Evolutionary conservation across 2,329 filamentous ascomycete species (phyloP).

Genomic region (Periconia sp.): DNA sequence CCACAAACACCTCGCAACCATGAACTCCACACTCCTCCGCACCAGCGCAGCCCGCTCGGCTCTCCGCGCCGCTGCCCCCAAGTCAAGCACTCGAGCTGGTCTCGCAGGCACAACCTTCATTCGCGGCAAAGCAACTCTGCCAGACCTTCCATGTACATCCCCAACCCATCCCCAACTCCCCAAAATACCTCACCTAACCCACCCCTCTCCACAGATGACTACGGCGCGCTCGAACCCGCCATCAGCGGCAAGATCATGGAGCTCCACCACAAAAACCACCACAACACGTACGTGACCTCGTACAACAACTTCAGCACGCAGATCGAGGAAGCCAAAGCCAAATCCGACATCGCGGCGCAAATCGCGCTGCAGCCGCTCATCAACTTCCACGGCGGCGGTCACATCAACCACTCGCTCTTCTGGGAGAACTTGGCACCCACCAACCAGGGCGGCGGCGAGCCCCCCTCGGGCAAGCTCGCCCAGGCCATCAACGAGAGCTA

Average conservation of each 20-base stretch:
- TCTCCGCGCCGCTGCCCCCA: slow-evolving; percentile 67
- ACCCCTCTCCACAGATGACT: slow-evolving; percentile 72
- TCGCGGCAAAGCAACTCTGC: slow-evolving; percentile 88
- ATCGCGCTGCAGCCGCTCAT: slow-evolving; percentile 61
- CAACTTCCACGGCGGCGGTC: slow-evolving; percentile 68
- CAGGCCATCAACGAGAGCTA: slow-evolving; percentile 62
- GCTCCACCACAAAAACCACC: slow-evolving; percentile 91
- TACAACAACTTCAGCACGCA: slow-evolving; percentile 81
- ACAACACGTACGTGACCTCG: slow-evolving; percentile 89
- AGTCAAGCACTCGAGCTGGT: slow-evolving; percentile 60
- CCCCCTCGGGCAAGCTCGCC: slow-evolving; percentile 59
- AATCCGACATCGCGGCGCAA: slow-evolving; percentile 53
- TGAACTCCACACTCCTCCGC: slow-evolving; percentile 78
- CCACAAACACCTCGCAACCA: slow-evolving; percentile 49
- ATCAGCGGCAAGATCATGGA: slow-evolving; percentile 95
- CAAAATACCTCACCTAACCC: neutral
- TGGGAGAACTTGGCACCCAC: slow-evolving; percentile 71
- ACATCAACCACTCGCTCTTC: slow-evolving; percentile 69
- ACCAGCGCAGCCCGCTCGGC: slow-evolving; percentile 70
- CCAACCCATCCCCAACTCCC: neutral
- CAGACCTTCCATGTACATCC: slow-evolving; percentile 74
- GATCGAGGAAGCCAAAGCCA: slow-evolving; percentile 59
- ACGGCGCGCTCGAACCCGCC: slow-evolving; percentile 83
- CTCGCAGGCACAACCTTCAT: slow-evolving; percentile 75
- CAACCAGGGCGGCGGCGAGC: slow-evolving; percentile 66